Conservation (phyloP, 768 basidiomycete genomes). For the Calvatia gigantea region DNA sequence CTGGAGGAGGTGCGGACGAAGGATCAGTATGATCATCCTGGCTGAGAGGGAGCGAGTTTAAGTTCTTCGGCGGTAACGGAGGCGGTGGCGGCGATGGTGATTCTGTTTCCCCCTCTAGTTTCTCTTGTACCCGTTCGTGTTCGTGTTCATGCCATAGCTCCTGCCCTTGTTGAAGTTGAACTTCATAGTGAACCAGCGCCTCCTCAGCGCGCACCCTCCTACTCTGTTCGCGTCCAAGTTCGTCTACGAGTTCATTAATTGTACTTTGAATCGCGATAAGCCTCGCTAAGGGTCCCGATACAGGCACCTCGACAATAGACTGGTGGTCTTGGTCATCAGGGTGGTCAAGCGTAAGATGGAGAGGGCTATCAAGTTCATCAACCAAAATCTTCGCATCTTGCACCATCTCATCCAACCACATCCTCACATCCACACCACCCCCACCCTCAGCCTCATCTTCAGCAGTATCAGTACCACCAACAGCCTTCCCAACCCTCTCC, state of each 20-base stretch:
- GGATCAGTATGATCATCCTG: accelerated
- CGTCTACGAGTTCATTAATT: conserved; percentile 48
- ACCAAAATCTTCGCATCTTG: conserved; percentile 21
- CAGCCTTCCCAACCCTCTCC: conserved; percentile 30
- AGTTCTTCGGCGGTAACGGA: background rate
- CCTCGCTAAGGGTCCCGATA: conserved; percentile 50
- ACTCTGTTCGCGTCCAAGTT: conserved; percentile 54
- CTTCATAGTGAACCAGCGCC: conserved; percentile 19
- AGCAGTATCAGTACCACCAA: background rate
- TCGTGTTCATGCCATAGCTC: too few species aligned
- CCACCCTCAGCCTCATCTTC: conserved; percentile 31
- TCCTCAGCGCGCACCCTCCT: conserved; percentile 41
- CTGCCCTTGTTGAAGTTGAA: too few species aligned
- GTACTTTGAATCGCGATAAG: conserved; percentile 46
- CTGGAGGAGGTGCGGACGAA: background rate
- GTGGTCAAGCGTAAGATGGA: conserved; percentile 19
- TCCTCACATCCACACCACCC: conserved; percentile 13
- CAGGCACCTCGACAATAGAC: conserved; percentile 21
- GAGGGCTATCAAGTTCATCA: conserved; percentile 26
- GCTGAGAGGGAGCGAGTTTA: background rate
- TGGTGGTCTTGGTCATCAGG: background rate
- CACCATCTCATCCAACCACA: conserved; percentile 15
- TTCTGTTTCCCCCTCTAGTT: background rate
- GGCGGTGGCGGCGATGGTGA: background rate
- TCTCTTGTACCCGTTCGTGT: background rate